Percentiles rank a stretch among this genome's conserved stretches.
phyloP scores from a whole-genome alignment of 176 grass and related monocot species.

The Musa itinerans region DNA sequence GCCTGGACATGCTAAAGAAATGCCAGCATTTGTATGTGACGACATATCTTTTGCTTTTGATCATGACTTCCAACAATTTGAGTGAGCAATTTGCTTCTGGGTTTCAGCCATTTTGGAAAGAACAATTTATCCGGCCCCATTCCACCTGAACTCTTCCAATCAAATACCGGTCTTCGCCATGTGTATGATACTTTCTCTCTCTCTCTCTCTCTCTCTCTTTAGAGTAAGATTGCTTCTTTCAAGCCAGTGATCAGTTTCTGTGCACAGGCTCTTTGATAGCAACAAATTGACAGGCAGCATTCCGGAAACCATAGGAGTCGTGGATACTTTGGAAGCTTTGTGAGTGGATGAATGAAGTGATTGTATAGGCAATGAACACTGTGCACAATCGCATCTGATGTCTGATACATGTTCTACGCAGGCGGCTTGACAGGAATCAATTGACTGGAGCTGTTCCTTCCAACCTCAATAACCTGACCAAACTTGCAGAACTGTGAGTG shows the following conservation, averaged over 20 bases:
- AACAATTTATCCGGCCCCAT: constrained; percentile 18
- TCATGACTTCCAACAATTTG: neutral
- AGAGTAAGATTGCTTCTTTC: neutral
- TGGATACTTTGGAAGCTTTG: constrained; percentile 3
- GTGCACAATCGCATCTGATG: too few species aligned
- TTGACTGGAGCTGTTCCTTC: constrained; percentile 13
- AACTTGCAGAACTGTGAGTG: constrained; percentile 4
- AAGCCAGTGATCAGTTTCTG: too few species aligned
- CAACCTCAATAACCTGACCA: constrained; percentile 15
- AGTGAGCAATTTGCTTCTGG: neutral
- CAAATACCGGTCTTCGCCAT: neutral
- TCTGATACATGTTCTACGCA: neutral
- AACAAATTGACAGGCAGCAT: constrained; percentile 21
- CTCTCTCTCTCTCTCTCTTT: neutral
- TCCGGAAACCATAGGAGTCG: constrained; percentile 13
- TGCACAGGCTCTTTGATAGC: constrained; percentile 17
- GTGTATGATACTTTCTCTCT: neutral
- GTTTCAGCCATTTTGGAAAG: constrained; percentile 16
- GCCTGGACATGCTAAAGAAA: constrained; percentile 1
- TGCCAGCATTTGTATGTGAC: constrained; percentile 7
- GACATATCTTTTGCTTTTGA: neutral
- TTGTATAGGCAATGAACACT: neutral
- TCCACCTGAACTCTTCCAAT: constrained; percentile 12
- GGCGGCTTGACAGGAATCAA: neutral
- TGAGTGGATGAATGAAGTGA: constrained; percentile 1